These are phyloP conservation scores for Opeltia flavorubescens DNA, from an alignment of 495 filamentous ascomycete genomes.

Conservation along the genomic window DNA sequence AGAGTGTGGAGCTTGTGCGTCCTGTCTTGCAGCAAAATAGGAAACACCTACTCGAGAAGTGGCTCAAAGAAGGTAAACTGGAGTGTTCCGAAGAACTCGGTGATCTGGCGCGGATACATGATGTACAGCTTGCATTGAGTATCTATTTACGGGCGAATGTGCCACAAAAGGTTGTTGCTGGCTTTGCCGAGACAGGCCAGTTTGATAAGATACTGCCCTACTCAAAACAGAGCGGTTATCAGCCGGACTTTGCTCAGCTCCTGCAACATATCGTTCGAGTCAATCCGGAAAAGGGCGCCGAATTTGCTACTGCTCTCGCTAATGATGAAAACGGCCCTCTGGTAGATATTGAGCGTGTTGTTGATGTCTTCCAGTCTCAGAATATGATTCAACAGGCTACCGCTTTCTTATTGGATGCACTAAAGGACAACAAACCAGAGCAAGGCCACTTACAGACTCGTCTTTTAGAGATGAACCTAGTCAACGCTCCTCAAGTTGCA, in stretches of 20 bases:
- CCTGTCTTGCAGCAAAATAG: slow-evolving; percentile 86
- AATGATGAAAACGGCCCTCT: slow-evolving; percentile 73
- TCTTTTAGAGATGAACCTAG: slow-evolving; percentile 92
- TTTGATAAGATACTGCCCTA: slow-evolving; percentile 94
- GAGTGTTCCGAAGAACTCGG: slow-evolving; percentile 91
- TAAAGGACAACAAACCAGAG: slow-evolving; percentile 88
- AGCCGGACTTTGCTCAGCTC: slow-evolving; percentile 80
- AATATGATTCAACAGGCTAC: slow-evolving; percentile 96
- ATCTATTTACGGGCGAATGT: slow-evolving; percentile 83
- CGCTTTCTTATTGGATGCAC: slow-evolving; percentile 85
- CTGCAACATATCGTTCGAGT: slow-evolving; percentile 84
- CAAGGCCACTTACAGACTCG: slow-evolving; percentile 88
- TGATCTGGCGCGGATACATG: slow-evolving; percentile 81
- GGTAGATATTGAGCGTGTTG: slow-evolving; percentile 85
- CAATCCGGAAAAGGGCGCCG: slow-evolving; percentile 87
- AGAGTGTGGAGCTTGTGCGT: slow-evolving; percentile 84
- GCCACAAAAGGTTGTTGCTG: slow-evolving; percentile 83
- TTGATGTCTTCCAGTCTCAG: slow-evolving; percentile 94
- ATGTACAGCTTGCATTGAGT: slow-evolving; percentile 65
- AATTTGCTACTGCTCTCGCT: slow-evolving; percentile 80
- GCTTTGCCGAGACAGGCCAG: slow-evolving; percentile 87
- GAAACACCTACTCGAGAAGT: slow-evolving; percentile 94
- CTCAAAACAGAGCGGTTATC: slow-evolving; percentile 66
- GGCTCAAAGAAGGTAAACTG: slow-evolving; percentile 89
- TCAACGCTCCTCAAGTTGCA: slow-evolving; percentile 92